Evolutionary conservation across 768 basidiomycete species (phyloP).

Genomic region (Pulveroboletus ravenelii): DNA sequence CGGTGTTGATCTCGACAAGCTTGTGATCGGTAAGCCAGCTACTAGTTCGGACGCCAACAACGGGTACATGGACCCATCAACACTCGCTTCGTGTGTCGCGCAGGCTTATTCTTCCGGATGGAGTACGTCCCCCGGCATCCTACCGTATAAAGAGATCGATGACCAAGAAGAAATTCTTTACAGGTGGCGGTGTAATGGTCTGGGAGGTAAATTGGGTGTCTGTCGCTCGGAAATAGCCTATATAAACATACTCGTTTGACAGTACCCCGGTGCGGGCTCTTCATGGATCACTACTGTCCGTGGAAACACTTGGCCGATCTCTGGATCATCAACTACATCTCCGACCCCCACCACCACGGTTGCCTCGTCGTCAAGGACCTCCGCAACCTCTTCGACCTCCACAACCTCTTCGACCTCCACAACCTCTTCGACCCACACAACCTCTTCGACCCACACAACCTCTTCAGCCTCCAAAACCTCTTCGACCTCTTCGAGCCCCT

Average conservation of each 20-base stretch:
- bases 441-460: no score
- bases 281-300: constrained; percentile 33
- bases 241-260: not conserved
- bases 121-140: constrained; percentile 4
- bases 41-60: constrained; percentile 44
- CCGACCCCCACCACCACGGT: not conserved
- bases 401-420: no score
- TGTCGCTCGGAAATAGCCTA: not conserved
- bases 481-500: no score
- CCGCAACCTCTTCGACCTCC: no score
- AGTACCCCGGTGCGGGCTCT: constrained; percentile 34
- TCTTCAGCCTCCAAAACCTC: no score
- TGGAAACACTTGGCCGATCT: not conserved
- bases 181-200: constrained; percentile 36
- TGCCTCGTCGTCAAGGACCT: no score
- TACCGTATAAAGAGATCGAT: not conserved
- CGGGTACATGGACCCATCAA: constrained; percentile 51
- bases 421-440: no score
- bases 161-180: constrained; percentile 8
- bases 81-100: constrained; percentile 53
- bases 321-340: not conserved
- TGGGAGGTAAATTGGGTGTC: constrained; percentile 30
- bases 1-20: constrained; percentile 57
- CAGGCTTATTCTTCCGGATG: constrained; percentile 38
- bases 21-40: constrained; percentile 75